Conservation (phyloP, 495 filamentous ascomycete genomes). For the Penicillium pancosmium region DNA sequence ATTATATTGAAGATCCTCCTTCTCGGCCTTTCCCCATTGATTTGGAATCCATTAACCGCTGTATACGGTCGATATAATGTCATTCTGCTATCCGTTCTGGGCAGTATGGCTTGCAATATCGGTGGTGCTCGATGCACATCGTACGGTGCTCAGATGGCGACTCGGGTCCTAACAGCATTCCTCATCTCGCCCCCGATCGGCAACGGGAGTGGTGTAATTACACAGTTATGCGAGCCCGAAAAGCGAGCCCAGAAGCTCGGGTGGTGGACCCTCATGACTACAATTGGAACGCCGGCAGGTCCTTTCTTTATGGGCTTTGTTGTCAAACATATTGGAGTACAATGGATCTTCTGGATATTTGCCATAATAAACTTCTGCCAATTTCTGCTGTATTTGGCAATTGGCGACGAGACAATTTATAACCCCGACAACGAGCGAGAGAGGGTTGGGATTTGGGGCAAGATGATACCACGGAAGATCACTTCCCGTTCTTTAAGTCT, state of each 20-base stretch:
- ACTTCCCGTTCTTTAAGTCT: conserved; percentile 14
- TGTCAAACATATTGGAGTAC: conserved; percentile 28
- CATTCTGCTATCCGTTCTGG: conserved; percentile 33
- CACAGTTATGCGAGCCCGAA: conserved; percentile 30
- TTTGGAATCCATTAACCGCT: conserved; percentile 37
- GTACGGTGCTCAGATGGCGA: conserved; percentile 34
- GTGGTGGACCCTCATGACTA: conserved; percentile 38
- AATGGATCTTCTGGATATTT: conserved; percentile 43
- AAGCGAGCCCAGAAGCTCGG: conserved; percentile 35
- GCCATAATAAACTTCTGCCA: conserved; percentile 38
- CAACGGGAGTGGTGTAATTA: conserved; percentile 38
- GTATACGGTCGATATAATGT: conserved; percentile 36
- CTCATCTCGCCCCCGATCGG: conserved; percentile 38
- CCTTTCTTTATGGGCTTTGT: conserved; percentile 42
- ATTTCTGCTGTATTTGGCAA: conserved; percentile 25
- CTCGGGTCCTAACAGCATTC: conserved; percentile 31
- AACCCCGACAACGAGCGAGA: conserved; percentile 12
- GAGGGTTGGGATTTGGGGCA: conserved; percentile 11
- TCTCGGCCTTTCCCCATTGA: conserved; percentile 29
- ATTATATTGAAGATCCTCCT: conserved; percentile 29
- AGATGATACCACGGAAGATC: conserved; percentile 26
- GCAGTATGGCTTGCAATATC: conserved; percentile 39
- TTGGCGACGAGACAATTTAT: conserved; percentile 36
- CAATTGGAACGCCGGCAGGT: conserved; percentile 32
- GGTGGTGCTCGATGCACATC: conserved; percentile 34